Conservation (phyloP, 2,329 filamentous ascomycete genomes). For the Aurifilum marmelostoma region DNA sequence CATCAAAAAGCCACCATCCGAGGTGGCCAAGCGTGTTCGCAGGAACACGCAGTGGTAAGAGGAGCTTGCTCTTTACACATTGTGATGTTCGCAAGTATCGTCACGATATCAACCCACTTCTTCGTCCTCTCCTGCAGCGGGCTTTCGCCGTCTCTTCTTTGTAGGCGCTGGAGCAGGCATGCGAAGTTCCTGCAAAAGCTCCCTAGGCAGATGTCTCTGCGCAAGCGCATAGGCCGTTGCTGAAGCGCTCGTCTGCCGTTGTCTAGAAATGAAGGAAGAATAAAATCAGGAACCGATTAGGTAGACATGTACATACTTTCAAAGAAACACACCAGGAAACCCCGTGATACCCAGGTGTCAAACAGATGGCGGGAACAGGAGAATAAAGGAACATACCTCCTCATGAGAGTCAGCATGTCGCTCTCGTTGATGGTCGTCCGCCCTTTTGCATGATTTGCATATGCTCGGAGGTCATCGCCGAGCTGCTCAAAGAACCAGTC, state of each 20-base stretch:
- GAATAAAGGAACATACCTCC: conserved; percentile 62
- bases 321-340: conserved; percentile 19
- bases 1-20: conserved; percentile 79
- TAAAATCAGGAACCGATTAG: conserved; percentile 18
- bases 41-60: conserved; percentile 74
- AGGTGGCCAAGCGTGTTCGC: conserved; percentile 72
- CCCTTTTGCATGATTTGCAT: conserved; percentile 74
- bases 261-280: conserved; percentile 58
- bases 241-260: conserved; percentile 72
- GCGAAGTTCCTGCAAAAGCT: conserved; percentile 80
- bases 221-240: conserved; percentile 86
- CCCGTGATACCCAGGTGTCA: conserved; percentile 25
- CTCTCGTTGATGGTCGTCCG: conserved; percentile 85
- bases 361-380: conserved; percentile 9
- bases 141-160: conserved; percentile 48
- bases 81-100: neutral
- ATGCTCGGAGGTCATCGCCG: conserved; percentile 77
- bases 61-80: neutral
- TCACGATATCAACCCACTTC: conserved; percentile 41
- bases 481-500: conserved; percentile 93
- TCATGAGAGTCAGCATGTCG: conserved; percentile 82
- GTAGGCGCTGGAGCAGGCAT: conserved; percentile 62
- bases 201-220: conserved; percentile 77
- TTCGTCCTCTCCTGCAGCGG: conserved; percentile 46
- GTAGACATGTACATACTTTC: conserved; percentile 4